Percentiles rank a stretch among this genome's conserved stretches.
phyloP scores from a whole-genome alignment of 2,329 filamentous ascomycete species.

The Aspergillus spinulosporus region DNA sequence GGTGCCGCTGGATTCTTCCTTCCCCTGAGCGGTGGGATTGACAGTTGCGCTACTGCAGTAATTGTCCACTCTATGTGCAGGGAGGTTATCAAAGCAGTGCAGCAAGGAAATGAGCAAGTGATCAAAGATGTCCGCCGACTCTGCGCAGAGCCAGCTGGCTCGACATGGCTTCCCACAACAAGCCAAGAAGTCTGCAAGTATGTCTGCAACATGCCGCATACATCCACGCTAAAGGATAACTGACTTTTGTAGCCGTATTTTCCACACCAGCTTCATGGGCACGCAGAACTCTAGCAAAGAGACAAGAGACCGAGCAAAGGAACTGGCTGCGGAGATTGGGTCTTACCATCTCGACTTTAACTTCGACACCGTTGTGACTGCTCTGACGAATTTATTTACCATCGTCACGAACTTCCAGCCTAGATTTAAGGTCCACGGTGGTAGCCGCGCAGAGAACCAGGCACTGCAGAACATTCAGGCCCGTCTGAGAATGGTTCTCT shows the following conservation, averaged over 20 bases:
- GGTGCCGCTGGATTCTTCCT: conserved; percentile 42
- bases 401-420: conserved; percentile 61
- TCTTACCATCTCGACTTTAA: conserved; percentile 71
- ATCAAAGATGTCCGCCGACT: conserved; percentile 56
- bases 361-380: conserved; percentile 67
- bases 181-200: conserved; percentile 59
- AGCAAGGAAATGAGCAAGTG: conserved; percentile 49
- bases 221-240: neutral
- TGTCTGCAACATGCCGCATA: no score
- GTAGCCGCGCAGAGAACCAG: conserved; percentile 61
- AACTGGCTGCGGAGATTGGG: conserved; percentile 63
- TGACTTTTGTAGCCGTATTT: conserved; percentile 45
- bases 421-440: conserved; percentile 65
- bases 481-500: conserved; percentile 64
- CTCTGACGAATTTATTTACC: conserved; percentile 61
- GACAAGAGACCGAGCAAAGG: conserved; percentile 65
- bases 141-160: conserved; percentile 49
- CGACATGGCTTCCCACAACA: conserved; percentile 54
- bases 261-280: conserved; percentile 70
- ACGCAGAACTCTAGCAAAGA: conserved; percentile 67
- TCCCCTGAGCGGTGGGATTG: conserved; percentile 43
- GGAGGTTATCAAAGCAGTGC: conserved; percentile 38
- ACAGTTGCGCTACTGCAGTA: conserved; percentile 40
- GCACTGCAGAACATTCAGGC: conserved; percentile 70
- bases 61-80: conserved; percentile 45